These are phyloP conservation scores for Nigrospora sphaerica DNA, from an alignment of 2,329 filamentous ascomycete genomes.

Conservation along the genomic window DNA sequence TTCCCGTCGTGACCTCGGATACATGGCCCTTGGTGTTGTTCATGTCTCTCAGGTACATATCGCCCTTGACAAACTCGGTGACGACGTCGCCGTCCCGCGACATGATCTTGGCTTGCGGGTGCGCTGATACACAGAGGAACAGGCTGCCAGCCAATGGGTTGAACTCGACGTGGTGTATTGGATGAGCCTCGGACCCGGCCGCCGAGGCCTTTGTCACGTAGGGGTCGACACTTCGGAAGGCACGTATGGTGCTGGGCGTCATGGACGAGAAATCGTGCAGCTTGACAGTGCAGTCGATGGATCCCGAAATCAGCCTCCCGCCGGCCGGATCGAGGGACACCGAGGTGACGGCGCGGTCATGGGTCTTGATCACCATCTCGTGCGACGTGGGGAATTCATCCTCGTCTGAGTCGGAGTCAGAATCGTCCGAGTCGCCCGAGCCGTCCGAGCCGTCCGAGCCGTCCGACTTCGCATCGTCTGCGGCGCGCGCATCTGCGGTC, in stretches of 20 bases:
- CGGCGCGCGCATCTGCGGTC: conserved; percentile 25
- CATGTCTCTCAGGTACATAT: conserved; percentile 98
- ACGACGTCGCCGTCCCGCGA: conserved; percentile 81
- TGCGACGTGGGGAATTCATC: conserved; percentile 91
- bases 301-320: conserved; percentile 79
- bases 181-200: conserved; percentile 72
- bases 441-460: conserved; percentile 31
- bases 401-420: conserved; percentile 62
- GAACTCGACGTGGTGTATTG: conserved; percentile 81
- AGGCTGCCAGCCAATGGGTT: conserved; percentile 73
- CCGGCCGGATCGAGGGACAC: conserved; percentile 80
- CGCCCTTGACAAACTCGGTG: conserved; percentile 89
- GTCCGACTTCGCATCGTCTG: conserved; percentile 19
- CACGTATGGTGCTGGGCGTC: conserved; percentile 88
- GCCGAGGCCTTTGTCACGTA: conserved; percentile 65
- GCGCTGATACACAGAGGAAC: conserved; percentile 81
- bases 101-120: conserved; percentile 84
- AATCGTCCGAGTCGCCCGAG: conserved; percentile 44
- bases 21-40: conserved; percentile 96
- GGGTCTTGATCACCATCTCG: conserved; percentile 86
- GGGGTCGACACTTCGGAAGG: conserved; percentile 89
- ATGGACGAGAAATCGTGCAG: conserved; percentile 93
- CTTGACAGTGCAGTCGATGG: conserved; percentile 84
- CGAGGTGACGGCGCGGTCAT: conserved; percentile 80
- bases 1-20: conserved; percentile 80